Evolutionary conservation across 169 alveolate species (phyloP).

Genomic region (Neospora caninum): DNA sequence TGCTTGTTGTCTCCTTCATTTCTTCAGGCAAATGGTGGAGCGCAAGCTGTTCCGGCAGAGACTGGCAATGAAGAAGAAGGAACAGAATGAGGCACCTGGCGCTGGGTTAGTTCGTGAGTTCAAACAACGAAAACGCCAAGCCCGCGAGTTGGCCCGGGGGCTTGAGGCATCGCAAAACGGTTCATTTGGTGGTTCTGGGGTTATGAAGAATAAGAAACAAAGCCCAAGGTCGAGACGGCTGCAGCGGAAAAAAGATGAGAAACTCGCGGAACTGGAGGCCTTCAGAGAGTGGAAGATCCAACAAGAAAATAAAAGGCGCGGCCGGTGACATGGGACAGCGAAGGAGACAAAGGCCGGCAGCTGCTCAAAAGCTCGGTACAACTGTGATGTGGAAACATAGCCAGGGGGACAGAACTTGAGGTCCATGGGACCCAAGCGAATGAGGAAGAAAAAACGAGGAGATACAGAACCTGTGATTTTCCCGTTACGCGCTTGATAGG

Average conservation of each 20-base stretch:
- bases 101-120: not conserved
- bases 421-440: too few relatives aligned
- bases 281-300: conserved; percentile 9
- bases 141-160: not conserved
- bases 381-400: too few relatives aligned
- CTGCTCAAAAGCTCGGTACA: too few relatives aligned
- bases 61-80: not conserved
- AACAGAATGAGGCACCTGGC: conserved; percentile 4
- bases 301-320: not conserved
- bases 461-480: too few relatives aligned
- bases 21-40: conserved; percentile 16
- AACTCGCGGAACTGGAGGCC: not conserved
- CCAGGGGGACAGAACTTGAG: too few relatives aligned
- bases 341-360: too few relatives aligned
- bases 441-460: too few relatives aligned
- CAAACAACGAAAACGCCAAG: not conserved
- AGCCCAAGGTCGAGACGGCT: not conserved
- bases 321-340: not conserved
- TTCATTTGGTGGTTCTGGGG: not conserved
- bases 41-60: not conserved
- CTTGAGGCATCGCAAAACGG: not conserved
- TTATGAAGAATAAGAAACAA: not conserved
- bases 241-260: not conserved
- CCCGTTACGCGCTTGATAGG: too few relatives aligned
- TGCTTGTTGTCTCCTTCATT: not conserved